These are phyloP conservation scores for Ceratocystis smalleyi DNA, from an alignment of 2,329 filamentous ascomycete genomes.

Conservation along the genomic window DNA sequence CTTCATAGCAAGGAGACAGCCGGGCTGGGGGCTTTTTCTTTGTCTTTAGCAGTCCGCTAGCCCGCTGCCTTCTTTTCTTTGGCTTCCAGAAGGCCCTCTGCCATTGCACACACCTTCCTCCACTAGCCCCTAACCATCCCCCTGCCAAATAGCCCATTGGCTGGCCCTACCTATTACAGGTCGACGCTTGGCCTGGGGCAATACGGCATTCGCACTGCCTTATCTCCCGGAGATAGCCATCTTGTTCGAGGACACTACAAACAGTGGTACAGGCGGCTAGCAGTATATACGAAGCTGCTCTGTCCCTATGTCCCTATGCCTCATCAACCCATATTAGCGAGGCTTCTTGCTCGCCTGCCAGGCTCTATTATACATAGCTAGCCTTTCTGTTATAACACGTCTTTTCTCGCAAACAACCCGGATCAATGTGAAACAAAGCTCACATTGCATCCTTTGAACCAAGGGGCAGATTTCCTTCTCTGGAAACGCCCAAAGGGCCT, in stretches of 20 bases:
- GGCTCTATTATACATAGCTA: too few species aligned
- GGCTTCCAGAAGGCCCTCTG: not conserved
- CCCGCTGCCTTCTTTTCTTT: not conserved
- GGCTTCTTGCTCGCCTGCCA: too few species aligned
- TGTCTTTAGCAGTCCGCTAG: too few species aligned
- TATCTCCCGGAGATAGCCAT: not conserved
- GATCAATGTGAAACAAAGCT: not conserved
- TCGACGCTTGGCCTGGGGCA: not conserved
- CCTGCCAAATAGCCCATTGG: not conserved
- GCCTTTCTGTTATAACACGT: too few species aligned
- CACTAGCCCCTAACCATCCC: too few species aligned
- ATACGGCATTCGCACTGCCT: not conserved
- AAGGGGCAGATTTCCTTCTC: not conserved
- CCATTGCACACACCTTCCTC: not conserved
- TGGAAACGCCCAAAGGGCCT: too few species aligned
- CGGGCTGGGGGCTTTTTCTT: too few species aligned
- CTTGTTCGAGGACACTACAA: not conserved
- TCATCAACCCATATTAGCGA: not conserved
- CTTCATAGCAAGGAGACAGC: not conserved
- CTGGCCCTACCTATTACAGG: not conserved
- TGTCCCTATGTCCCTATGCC: not conserved
- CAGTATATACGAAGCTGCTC: not conserved
- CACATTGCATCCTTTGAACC: not conserved
- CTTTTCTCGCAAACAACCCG: not conserved
- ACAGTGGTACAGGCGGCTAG: conserved; percentile 1